Base-by-base conservation (phyloP, 2,329 filamentous ascomycete genomes). In the Xylaria sp. region DNA sequence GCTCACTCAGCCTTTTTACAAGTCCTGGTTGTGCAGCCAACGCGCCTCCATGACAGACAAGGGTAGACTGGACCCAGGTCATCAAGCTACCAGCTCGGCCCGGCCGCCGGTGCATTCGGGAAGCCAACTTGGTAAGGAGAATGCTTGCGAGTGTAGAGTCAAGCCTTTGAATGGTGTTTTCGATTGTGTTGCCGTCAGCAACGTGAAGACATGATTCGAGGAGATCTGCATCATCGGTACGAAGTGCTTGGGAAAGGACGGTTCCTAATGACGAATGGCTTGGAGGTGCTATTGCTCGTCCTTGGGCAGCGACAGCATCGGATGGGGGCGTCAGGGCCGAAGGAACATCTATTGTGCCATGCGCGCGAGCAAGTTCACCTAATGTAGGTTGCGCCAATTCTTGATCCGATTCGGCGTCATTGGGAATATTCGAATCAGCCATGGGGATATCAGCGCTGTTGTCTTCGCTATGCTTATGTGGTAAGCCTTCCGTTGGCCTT, bases 1-100 rank as follows among this genome's bases (percentile, higher is more conserved):
- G 85, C 50, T 92, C 90, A 57, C 88, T 86, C 69, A 99, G 87
- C 78, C 91, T 91, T 77, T 91, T 90, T 74, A 96, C 87, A 46
- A 97, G 86, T 72, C 94, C 91, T n/a, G 92, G 90, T 79, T 97
- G 93, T 39, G 91, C 91, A 12, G 94, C 93, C 60, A 99, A 86
- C 63, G 94, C 94, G 73, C 95, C 96, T 73, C 96, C 96, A 78
- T 99, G 96, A 1, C 93, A 91, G 41, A 98, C 90, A 64, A 98
- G 88, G 1, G 94, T 95, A 93, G 94, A 97, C 81, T 98, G 94
- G 52, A 98, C 92, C 94, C 96, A 99, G 18, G 92, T 89, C 87
- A 98, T 94, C 39, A 99, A 88, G 77, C 91, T 93, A 61, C 94
- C 94, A 15, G 96, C 95, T 64, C 96, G 89, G 3, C 95, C 96